phyloP scores from a whole-genome alignment of 768 basidiomycete genomes.

The Chalciporus pseudorubinellus region DNA sequence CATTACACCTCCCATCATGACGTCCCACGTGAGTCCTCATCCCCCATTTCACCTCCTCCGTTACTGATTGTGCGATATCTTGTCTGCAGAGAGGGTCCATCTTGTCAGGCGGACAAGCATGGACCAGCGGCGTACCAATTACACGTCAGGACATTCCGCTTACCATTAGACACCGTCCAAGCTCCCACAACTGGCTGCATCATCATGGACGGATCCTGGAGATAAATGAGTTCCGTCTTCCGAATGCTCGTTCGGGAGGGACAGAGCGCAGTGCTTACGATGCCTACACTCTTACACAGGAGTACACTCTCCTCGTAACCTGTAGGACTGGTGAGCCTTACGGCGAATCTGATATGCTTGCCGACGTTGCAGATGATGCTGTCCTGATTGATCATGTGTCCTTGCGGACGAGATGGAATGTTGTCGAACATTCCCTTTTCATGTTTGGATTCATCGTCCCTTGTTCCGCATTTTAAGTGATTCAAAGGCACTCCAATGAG shows the following conservation, averaged over 20 bases:
- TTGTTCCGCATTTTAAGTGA: neutral
- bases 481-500: neutral
- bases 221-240: neutral
- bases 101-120: neutral
- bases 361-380: conserved; percentile 9
- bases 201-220: neutral
- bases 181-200: neutral
- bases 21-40: conserved; percentile 6
- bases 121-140: too few species aligned
- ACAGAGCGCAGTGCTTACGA: conserved; percentile 1
- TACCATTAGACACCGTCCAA: neutral
- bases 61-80: neutral
- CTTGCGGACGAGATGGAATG: neutral
- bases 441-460: neutral
- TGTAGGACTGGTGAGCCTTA: conserved; percentile 1
- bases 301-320: neutral
- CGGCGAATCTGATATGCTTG: neutral
- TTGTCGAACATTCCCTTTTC: neutral
- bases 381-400: conserved; percentile 4
- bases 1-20: conserved; percentile 9
- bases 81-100: neutral
- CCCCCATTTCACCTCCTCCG: neutral
- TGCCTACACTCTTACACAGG: neutral
- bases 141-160: neutral
- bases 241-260: neutral